Conservation (phyloP, 768 basidiomycete species). For the Tulasnella sp. region DNA sequence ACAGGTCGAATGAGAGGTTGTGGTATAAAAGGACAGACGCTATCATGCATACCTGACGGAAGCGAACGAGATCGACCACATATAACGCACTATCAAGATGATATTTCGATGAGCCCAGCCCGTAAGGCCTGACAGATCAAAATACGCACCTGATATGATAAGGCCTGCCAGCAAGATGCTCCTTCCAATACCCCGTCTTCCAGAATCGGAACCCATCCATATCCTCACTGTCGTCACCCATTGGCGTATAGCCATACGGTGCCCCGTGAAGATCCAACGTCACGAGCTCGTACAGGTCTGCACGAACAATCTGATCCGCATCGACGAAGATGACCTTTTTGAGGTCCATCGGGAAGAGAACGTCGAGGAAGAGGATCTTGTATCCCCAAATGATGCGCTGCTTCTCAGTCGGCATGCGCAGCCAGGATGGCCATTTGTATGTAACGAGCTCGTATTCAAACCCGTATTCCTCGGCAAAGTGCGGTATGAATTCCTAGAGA, state of each 20-base stretch:
- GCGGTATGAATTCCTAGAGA: conserved; percentile 80
- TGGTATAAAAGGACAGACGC: conserved; percentile 29
- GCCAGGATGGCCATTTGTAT: conserved; percentile 98
- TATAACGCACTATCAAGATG: conserved; percentile 63
- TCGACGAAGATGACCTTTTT: conserved; percentile 99
- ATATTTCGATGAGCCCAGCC: neutral
- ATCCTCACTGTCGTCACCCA: conserved; percentile 88
- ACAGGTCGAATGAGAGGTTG: neutral
- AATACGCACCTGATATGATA: conserved; percentile 83
- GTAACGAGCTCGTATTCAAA: conserved; percentile 97
- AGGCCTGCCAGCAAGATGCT: conserved; percentile 67
- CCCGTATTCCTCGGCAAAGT: conserved; percentile 77
- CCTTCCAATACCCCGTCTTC: conserved; percentile 94
- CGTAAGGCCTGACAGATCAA: neutral
- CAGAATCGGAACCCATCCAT: conserved; percentile 99
- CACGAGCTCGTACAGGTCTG: conserved; percentile 92
- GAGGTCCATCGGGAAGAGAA: conserved; percentile 96
- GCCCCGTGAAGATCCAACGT: conserved; percentile 85
- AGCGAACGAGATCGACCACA: conserved; percentile 87
- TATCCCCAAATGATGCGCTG: conserved; percentile 99
- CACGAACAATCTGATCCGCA: conserved; percentile 91
- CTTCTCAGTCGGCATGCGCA: conserved; percentile 93
- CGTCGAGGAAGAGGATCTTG: conserved; percentile 98
- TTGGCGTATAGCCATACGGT: conserved; percentile 92
- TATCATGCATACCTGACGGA: conserved; percentile 57